phyloP scores from a whole-genome alignment of 108 stramenopile genomes.

The Pseudonitzschia pungens region DNA sequence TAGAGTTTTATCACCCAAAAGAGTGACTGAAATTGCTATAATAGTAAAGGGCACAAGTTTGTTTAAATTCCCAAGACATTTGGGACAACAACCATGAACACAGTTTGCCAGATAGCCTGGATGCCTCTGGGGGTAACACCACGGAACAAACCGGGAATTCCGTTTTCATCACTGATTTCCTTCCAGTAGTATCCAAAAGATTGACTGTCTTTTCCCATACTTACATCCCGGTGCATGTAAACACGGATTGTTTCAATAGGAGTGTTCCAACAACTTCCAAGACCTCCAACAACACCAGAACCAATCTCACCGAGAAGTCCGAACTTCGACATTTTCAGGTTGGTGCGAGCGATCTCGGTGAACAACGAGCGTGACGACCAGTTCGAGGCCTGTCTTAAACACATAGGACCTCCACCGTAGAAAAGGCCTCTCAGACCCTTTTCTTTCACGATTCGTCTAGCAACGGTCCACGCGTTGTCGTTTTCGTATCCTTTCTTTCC shows the following conservation, averaged over 20 bases:
- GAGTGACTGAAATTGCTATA: too few species aligned
- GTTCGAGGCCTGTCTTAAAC: constrained; percentile 52
- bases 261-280: constrained; percentile 62
- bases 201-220: constrained; percentile 23
- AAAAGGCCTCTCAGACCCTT: constrained; percentile 46
- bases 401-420: constrained; percentile 40
- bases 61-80: constrained; percentile 50
- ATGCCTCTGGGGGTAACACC: constrained; percentile 48
- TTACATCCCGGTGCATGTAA: constrained; percentile 40
- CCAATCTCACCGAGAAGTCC: constrained; percentile 52
- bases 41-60: background rate
- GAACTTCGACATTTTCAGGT: constrained; percentile 42
- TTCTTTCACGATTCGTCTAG: constrained; percentile 41
- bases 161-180: constrained; percentile 41
- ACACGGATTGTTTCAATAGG: constrained; percentile 59
- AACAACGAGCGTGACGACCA: constrained; percentile 52
- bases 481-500: constrained; percentile 39
- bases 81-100: constrained; percentile 66
- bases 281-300: constrained; percentile 50
- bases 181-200: constrained; percentile 39
- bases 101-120: constrained; percentile 65
- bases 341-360: constrained; percentile 45
- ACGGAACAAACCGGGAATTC: constrained; percentile 48
- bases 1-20: too few species aligned
- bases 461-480: constrained; percentile 46